Evolutionary conservation across 2,329 filamentous ascomycete species (phyloP), one percentile per base, ranked within the genome.

Genomic region (Sclerotinia sclerotiorum): DNA sequence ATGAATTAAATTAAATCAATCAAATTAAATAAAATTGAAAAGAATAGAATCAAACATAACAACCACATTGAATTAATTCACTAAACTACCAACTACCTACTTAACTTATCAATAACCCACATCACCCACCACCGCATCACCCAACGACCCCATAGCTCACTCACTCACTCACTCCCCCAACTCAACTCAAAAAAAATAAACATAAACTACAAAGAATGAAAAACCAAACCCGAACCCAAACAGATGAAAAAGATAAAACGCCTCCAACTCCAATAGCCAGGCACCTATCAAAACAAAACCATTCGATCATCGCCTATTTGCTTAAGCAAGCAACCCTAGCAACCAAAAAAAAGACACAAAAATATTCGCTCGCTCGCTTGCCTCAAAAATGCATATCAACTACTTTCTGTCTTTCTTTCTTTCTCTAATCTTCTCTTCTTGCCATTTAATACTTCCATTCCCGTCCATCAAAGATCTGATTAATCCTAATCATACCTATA

Each of bases 361-460:
- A 62, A 62, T 44, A 62, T n/a, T 62, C 29, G 60, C 58, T 49
- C 29, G 52, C 29, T 55, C 29, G n/a, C 58, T 49, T 21, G 44
- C 58, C 60, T 62, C 29, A n/a, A 49, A 62, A 51, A 62, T 62
- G 60, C 60, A 62, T 62, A 62, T 62, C 46, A 62, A 39, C 32
- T 62, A 5, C 24, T 39, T 62, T 51, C 46, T 35, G 4, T 35
- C 32, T 35, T 32, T 32, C 29, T 32, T 32, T 32, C 29, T 32
- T 60, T 46, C 54, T 56, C 27, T 32, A 19, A 11, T 51, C 32
- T 51, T 35, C 46, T 62, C 21, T 2, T 62, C 29, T 51, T 39
- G 11, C n/a, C 24, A 61, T 29, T 27, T 13, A 27, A 27, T 21
- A 48, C 15, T n/a, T 13, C 11, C 54, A 24, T n/a, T 21, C 11